Conservation (phyloP, 345 rosid species). For the Geranium rotundifolium region DNA sequence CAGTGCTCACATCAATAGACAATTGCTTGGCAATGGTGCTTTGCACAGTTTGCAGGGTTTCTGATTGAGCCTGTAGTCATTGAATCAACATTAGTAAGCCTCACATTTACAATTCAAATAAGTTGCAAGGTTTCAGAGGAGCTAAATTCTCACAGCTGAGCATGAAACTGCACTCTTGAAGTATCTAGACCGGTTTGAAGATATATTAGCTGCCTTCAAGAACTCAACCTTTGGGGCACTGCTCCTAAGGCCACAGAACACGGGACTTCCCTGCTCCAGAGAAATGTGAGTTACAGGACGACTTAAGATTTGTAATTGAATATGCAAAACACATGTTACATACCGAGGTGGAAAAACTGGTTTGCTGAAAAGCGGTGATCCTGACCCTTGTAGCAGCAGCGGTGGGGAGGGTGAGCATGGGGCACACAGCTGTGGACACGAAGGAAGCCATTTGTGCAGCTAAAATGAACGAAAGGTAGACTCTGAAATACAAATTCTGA, state of each 20-base stretch:
- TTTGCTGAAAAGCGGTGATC: not conserved
- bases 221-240: conserved; percentile 17
- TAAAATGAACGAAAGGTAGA: not conserved
- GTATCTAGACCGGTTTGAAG: conserved; percentile 19
- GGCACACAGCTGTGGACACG: not conserved
- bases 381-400: not conserved
- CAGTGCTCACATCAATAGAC: conserved; percentile 36
- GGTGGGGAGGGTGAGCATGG: not conserved
- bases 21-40: conserved; percentile 52
- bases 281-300: not conserved
- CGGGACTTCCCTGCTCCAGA: not conserved
- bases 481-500: not conserved
- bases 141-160: conserved; percentile 27
- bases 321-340: conserved; percentile 7
- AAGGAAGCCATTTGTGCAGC: not conserved
- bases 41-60: conserved; percentile 42
- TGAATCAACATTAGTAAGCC: not conserved
- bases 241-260: not conserved
- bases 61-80: conserved; percentile 27
- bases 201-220: conserved; percentile 15
- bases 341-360: not conserved
- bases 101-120: not conserved
- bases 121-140: not conserved
- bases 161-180: conserved; percentile 27
- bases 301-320: conserved; percentile 8